A percentile compares a stretch with the other conserved stretches of the same genome.
These are phyloP conservation scores for Dendrostoma leiphaemia DNA, from an alignment of 2,329 filamentous ascomycete species.

Conservation along the genomic window DNA sequence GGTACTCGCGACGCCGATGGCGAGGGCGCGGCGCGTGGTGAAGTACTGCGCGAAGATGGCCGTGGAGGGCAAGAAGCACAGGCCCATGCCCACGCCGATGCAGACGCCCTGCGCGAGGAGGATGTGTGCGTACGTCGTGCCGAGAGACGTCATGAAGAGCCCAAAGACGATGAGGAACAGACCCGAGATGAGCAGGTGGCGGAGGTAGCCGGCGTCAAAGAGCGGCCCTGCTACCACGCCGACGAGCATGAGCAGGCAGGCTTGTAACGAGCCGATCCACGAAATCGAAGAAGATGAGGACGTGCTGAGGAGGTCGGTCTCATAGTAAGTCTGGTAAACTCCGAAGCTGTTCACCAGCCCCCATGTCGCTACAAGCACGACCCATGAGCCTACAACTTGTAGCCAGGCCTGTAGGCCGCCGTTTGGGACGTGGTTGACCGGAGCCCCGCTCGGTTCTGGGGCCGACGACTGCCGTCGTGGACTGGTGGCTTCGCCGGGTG, in stretches of 20 bases:
- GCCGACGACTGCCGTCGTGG: not conserved
- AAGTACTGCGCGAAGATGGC: conserved; percentile 42
- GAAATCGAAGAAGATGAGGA: conserved; percentile 39
- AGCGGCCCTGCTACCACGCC: conserved; percentile 40
- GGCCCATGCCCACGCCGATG: conserved; percentile 35
- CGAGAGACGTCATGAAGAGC: conserved; percentile 45
- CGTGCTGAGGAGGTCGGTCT: conserved; percentile 30
- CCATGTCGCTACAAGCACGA: conserved; percentile 35
- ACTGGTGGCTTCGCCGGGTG: not conserved
- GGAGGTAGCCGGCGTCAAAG: conserved; percentile 42
- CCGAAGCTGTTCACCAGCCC: conserved; percentile 44
- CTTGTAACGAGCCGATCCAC: conserved; percentile 44
- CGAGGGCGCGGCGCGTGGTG: conserved; percentile 28
- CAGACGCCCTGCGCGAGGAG: conserved; percentile 38
- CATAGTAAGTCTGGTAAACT: conserved; percentile 45
- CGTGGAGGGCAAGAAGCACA: conserved; percentile 33
- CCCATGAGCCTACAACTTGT: conserved; percentile 36
- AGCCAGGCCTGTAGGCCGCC: conserved; percentile 34
- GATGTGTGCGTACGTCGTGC: conserved; percentile 41
- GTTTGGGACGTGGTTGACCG: conserved; percentile 19
- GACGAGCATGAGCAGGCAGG: conserved; percentile 38
- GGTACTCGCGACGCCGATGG: conserved; percentile 28
- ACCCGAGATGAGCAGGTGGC: conserved; percentile 33
- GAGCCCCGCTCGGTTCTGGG: not conserved
- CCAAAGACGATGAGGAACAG: conserved; percentile 36